Percentiles rank a stretch among this genome's conserved stretches.
Evolutionary conservation across 163 green algal species (phyloP).

Genomic region (Chloromonas sp.): DNA sequence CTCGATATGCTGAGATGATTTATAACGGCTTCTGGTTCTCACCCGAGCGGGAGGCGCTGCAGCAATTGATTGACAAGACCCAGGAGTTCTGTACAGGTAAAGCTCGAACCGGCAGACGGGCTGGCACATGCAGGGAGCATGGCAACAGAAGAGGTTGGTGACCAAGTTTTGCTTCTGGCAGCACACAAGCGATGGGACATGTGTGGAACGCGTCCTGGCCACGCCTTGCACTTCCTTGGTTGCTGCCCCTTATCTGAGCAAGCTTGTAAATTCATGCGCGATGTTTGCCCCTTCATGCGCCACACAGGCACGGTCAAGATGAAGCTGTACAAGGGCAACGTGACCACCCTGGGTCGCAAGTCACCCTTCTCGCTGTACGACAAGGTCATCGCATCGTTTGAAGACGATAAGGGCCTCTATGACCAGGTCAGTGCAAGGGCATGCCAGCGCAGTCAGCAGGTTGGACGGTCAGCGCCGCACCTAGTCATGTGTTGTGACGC

Average conservation of each 20-base stretch:
- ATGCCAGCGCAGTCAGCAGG: not conserved
- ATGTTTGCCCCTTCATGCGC: too few relatives aligned
- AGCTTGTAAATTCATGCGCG: too few relatives aligned
- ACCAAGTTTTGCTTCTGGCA: too few relatives aligned
- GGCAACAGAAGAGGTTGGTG: too few relatives aligned
- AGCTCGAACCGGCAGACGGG: constrained; percentile 9
- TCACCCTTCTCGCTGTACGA: constrained; percentile 88
- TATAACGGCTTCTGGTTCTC: constrained; percentile 99
- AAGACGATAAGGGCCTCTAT: constrained; percentile 87
- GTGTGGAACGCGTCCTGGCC: too few relatives aligned
- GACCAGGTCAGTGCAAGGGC: constrained; percentile 41
- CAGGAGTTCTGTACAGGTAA: constrained; percentile 81
- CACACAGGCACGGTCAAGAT: constrained; percentile 64
- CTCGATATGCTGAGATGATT: constrained; percentile 91
- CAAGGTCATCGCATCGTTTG: constrained; percentile 86
- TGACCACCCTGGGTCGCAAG: constrained; percentile 83
- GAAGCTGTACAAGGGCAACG: constrained; percentile 97
- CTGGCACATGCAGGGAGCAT: not conserved
- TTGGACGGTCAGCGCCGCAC: too few relatives aligned
- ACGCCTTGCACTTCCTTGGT: too few relatives aligned
- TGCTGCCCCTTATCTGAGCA: too few relatives aligned
- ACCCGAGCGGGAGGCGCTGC: constrained; percentile 89
- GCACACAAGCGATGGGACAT: too few relatives aligned
- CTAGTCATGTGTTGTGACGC: too few relatives aligned
- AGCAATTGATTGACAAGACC: constrained; percentile 86